phyloP scores from a whole-genome alignment of 306 rosid genomes.

The Cucurbita maxima region DNA sequence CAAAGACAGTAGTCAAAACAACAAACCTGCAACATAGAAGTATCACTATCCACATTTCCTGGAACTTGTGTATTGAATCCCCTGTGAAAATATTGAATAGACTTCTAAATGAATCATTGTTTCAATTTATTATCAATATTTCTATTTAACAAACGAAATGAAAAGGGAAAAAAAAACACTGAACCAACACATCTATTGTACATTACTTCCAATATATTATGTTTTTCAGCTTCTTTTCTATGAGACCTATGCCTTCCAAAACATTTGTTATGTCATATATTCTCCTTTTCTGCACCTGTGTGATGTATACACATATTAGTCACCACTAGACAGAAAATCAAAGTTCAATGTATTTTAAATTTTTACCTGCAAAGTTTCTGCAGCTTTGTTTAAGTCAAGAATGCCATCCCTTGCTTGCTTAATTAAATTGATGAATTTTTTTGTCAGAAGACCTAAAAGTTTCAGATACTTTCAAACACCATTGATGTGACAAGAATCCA shows the following conservation, averaged over 20 bases:
- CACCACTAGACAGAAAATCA: conserved; percentile 4
- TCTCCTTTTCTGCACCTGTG: conserved; percentile 94
- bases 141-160: conserved; percentile 8
- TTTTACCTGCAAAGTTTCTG: conserved; percentile 78
- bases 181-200: conserved; percentile 11
- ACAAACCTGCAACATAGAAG: conserved; percentile 55
- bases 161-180: neutral
- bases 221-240: conserved; percentile 91
- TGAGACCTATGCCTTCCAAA: conserved; percentile 97
- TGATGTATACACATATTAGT: conserved; percentile 14
- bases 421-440: conserved; percentile 81
- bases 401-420: conserved; percentile 88
- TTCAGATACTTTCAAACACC: conserved; percentile 24
- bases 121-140: conserved; percentile 1
- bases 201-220: conserved; percentile 92
- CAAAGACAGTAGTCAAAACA: neutral
- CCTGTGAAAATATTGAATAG: conserved; percentile 38
- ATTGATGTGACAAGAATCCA: conserved; percentile 8
- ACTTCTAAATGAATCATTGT: conserved; percentile 16
- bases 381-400: conserved; percentile 94
- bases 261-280: conserved; percentile 98
- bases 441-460: conserved; percentile 79
- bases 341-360: conserved; percentile 6
- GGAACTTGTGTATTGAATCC: conserved; percentile 61
- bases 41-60: conserved; percentile 58